Conservation (phyloP, 768 basidiomycete species). For the Pulveroboletus sp. region DNA sequence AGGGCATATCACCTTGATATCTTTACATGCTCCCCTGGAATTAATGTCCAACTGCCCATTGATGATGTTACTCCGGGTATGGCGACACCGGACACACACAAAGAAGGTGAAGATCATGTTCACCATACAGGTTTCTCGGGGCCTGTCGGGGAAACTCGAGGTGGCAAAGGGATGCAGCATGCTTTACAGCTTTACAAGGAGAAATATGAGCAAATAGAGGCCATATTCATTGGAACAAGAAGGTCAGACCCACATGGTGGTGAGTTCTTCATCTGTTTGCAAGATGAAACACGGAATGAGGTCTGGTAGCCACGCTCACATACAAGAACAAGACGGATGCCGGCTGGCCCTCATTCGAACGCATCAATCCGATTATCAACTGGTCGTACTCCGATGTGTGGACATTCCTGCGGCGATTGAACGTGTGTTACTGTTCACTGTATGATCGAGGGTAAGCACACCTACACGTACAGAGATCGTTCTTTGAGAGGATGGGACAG, state of each 20-base stretch:
- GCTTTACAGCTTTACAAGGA: slow-evolving; percentile 73
- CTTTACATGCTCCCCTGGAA: slow-evolving; percentile 33
- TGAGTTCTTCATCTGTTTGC: slow-evolving; percentile 35
- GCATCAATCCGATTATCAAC: slow-evolving; percentile 93
- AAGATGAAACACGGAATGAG: background rate
- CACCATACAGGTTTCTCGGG: slow-evolving; percentile 21
- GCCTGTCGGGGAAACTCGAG: slow-evolving; percentile 50
- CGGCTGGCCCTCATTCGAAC: slow-evolving; percentile 85
- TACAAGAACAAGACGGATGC: slow-evolving; percentile 78
- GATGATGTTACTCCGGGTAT: slow-evolving; percentile 44
- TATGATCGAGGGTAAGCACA: slow-evolving; percentile 83
- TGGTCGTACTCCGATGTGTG: slow-evolving; percentile 92
- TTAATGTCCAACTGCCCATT: slow-evolving; percentile 42
- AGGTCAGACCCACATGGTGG: slow-evolving; percentile 92
- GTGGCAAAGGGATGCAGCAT: slow-evolving; percentile 69
- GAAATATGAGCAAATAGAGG: slow-evolving; percentile 60
- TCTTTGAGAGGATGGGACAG: slow-evolving; percentile 35
- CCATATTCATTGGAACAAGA: slow-evolving; percentile 86
- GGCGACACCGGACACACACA: slow-evolving; percentile 14
- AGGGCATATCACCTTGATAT: slow-evolving; percentile 71
- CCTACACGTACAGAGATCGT: background rate
- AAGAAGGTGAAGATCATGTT: slow-evolving; percentile 4
- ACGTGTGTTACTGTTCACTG: slow-evolving; percentile 81
- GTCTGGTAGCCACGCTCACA: slow-evolving; percentile 57
- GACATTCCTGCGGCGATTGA: slow-evolving; percentile 69